phyloP scores from a whole-genome alignment of 2,329 filamentous ascomycete species.

The Aphanocladium album region DNA sequence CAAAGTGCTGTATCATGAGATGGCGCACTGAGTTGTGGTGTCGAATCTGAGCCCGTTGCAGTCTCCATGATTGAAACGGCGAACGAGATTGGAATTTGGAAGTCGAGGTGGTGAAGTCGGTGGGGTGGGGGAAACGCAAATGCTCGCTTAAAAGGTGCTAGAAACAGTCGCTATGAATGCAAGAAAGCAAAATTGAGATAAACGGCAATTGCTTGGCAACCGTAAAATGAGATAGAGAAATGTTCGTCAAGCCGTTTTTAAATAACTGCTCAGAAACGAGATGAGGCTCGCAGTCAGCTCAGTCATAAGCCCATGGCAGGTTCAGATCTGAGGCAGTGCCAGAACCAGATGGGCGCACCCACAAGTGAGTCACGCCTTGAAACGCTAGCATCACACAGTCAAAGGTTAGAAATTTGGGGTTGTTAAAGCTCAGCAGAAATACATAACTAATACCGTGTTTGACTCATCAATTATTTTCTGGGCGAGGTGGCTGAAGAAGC shows the following conservation, averaged over 20 bases:
- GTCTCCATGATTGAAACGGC: not conserved
- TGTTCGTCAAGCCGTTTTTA: not conserved
- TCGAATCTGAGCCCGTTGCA: not conserved
- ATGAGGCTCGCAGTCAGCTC: not conserved
- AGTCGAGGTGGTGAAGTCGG: not conserved
- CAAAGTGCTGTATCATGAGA: conserved; percentile 58
- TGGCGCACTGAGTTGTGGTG: not conserved
- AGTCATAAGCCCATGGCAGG: not conserved
- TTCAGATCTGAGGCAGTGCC: not conserved
- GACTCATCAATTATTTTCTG: too few relatives aligned
- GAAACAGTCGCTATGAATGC: too few relatives aligned
- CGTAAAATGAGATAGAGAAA: not conserved
- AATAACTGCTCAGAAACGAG: not conserved
- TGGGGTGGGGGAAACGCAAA: too few relatives aligned
- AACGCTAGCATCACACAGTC: not conserved
- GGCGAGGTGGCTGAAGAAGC: too few relatives aligned
- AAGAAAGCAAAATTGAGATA: not conserved
- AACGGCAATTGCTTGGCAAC: not conserved
- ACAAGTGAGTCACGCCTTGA: conserved; percentile 8
- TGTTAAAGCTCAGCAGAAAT: not conserved
- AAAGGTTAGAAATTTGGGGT: not conserved
- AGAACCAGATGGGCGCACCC: not conserved
- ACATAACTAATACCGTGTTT: too few relatives aligned
- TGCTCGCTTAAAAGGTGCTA: too few relatives aligned
- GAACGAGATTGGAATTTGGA: not conserved